Evolutionary conservation across 1,284 basidiomycete genomes (phyloP).

Genomic region (Microbotryomycetes sp.): DNA sequence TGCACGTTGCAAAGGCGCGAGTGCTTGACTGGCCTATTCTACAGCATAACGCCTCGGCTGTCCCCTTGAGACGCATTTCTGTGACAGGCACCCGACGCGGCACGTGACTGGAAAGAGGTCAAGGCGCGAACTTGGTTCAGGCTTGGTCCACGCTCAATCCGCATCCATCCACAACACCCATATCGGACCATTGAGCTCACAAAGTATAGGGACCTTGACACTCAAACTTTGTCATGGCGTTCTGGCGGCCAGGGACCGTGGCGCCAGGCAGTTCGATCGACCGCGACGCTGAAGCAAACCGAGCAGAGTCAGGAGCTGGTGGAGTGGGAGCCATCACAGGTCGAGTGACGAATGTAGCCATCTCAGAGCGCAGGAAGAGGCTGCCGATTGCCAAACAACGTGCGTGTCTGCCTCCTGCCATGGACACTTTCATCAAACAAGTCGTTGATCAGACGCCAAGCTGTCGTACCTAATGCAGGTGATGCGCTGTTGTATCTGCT

Average conservation of each 20-base stretch:
- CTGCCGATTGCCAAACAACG: conserved; percentile 86
- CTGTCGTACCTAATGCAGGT: conserved; percentile 47
- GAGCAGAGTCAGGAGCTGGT: conserved; percentile 33
- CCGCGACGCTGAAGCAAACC: conserved; percentile 68
- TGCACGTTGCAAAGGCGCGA: background rate
- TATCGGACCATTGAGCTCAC: too few relatives aligned
- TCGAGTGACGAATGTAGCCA: conserved; percentile 51
- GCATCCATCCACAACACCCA: background rate
- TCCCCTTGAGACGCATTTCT: background rate
- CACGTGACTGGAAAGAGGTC: background rate
- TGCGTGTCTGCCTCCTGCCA: conserved; percentile 42
- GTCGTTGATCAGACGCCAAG: too few relatives aligned
- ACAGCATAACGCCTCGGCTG: background rate
- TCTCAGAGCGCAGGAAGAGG: conserved; percentile 67
- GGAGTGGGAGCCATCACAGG: conserved; percentile 61
- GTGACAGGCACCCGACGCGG: background rate
- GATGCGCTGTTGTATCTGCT: conserved; percentile 73
- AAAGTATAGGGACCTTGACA: background rate
- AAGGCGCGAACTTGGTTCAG: background rate
- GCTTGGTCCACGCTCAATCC: background rate
- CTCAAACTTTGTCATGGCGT: conserved; percentile 34
- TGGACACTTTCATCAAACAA: background rate
- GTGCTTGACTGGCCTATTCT: background rate
- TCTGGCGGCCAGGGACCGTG: conserved; percentile 61
- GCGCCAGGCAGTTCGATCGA: conserved; percentile 69